A percentile compares a stretch with the other conserved stretches of the same genome.
These are phyloP conservation scores for Chenopodium suecicum DNA, from an alignment of 148 eudicot genomes.

Conservation along the genomic window DNA sequence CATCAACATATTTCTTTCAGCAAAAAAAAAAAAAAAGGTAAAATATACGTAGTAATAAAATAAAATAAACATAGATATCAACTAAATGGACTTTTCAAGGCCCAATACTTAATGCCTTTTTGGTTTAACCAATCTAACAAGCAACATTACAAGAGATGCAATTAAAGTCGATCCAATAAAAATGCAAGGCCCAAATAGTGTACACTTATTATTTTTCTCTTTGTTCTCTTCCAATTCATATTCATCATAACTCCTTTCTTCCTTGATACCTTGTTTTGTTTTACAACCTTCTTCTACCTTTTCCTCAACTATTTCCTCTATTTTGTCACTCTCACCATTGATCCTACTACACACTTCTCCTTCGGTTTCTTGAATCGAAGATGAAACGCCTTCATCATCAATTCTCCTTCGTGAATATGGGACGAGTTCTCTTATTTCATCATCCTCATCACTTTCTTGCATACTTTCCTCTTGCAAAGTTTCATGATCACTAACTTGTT, in stretches of 20 bases:
- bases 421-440: not conserved
- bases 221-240: conserved; percentile 3
- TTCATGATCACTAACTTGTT: not conserved
- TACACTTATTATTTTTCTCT: conserved; percentile 18
- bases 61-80: not conserved
- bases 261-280: not conserved
- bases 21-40: no score
- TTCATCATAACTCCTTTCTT: not conserved
- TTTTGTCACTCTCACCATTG: not conserved
- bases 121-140: conserved; percentile 35
- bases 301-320: conserved; percentile 16
- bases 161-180: conserved; percentile 61
- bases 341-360: not conserved
- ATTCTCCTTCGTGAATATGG: not conserved
- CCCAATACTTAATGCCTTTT: conserved; percentile 13
- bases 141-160: conserved; percentile 47
- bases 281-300: not conserved
- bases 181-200: conserved; percentile 37
- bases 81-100: not conserved
- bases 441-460: not conserved
- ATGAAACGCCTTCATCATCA: not conserved
- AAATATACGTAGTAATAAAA: no score
- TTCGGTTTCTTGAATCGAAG: not conserved
- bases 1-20: no score
- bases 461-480: not conserved